Evolutionary conservation across 352 stramenopile genomes (phyloP).

Genomic region (Globisporangium emineosum): DNA sequence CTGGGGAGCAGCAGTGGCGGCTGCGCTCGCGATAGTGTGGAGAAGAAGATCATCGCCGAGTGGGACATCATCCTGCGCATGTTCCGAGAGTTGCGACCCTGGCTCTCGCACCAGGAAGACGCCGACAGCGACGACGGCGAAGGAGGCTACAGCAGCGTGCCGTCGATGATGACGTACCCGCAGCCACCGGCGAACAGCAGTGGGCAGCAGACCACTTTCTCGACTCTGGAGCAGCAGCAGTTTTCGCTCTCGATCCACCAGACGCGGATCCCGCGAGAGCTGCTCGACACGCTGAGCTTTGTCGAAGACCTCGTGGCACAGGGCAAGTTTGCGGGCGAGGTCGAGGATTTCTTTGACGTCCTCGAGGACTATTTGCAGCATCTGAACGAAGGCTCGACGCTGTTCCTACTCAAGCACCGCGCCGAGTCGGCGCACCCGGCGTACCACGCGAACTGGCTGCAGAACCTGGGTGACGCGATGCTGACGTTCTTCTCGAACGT

Average conservation of each 20-base stretch:
- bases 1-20: neutral
- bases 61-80: conserved; percentile 87
- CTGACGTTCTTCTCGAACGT: conserved; percentile 62
- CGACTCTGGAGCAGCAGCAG: conserved; percentile 18
- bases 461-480: conserved; percentile 50
- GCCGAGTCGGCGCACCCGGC: conserved; percentile 65
- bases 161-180: conserved; percentile 25
- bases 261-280: conserved; percentile 69
- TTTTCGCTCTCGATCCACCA: conserved; percentile 58
- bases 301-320: conserved; percentile 71
- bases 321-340: conserved; percentile 58
- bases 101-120: conserved; percentile 57
- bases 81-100: conserved; percentile 58
- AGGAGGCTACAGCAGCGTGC: conserved; percentile 13
- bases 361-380: conserved; percentile 70
- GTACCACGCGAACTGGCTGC: conserved; percentile 64
- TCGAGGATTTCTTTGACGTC: conserved; percentile 72
- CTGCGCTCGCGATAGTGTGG: neutral
- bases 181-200: conserved; percentile 12
- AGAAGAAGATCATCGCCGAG: conserved; percentile 60
- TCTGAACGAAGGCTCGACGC: conserved; percentile 50
- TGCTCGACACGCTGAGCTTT: conserved; percentile 72
- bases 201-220: neutral
- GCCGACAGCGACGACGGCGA: conserved; percentile 22
- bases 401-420: conserved; percentile 59